Percentiles rank a stretch among this genome's conserved stretches.
These are phyloP conservation scores for Phaeodactylum tricornutum DNA, from an alignment of 108 stramenopile species.

Conservation along the genomic window DNA sequence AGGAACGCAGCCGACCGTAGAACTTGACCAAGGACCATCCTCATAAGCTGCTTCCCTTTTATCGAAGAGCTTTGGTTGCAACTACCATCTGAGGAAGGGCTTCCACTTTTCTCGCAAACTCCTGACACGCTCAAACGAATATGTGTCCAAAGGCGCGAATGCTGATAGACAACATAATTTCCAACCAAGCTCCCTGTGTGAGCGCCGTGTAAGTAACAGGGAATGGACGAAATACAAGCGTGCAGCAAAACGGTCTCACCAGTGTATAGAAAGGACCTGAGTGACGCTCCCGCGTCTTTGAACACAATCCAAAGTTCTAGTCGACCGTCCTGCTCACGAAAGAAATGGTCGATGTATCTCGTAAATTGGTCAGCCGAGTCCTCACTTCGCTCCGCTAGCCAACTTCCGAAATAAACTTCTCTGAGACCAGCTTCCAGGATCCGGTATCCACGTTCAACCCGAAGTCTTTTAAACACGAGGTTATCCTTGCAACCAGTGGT, in stretches of 20 bases:
- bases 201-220: no score
- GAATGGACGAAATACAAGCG: no score
- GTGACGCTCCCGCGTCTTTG: conserved; percentile 63
- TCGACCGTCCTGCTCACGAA: conserved; percentile 33
- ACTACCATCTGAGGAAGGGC: background rate
- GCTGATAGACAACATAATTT: conserved; percentile 62
- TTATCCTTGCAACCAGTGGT: conserved; percentile 36
- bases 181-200: conserved; percentile 19
- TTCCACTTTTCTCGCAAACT: background rate
- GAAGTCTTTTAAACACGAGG: conserved; percentile 57
- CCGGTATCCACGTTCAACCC: conserved; percentile 49
- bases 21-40: conserved; percentile 47
- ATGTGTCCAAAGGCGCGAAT: conserved; percentile 56
- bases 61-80: no score
- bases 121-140: conserved; percentile 24
- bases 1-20: conserved; percentile 49
- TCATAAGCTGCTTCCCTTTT: conserved; percentile 26
- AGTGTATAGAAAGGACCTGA: conserved; percentile 64
- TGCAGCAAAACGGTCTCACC: conserved; percentile 16
- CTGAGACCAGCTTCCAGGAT: conserved; percentile 72
- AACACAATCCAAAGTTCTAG: conserved; percentile 80
- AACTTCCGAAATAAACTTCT: conserved; percentile 70
- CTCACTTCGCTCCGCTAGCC: conserved; percentile 28
- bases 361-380: conserved; percentile 35
- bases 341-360: conserved; percentile 78